These are phyloP conservation scores for Myrica gale DNA, from an alignment of 306 rosid genomes.

Conservation along the genomic window DNA sequence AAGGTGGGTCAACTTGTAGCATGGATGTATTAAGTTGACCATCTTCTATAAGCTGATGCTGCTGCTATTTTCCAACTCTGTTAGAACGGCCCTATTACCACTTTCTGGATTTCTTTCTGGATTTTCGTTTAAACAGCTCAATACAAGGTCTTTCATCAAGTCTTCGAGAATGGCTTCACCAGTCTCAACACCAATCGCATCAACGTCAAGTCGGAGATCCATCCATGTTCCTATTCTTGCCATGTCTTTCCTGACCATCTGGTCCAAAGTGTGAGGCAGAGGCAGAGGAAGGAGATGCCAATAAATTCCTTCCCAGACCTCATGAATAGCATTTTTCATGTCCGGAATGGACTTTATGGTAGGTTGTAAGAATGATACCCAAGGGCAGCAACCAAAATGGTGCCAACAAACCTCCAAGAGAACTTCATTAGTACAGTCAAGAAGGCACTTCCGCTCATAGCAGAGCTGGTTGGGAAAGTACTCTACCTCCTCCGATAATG, in stretches of 20 bases:
- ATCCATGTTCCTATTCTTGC: conserved; percentile 64
- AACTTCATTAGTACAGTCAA: conserved; percentile 67
- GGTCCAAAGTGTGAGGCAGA: conserved; percentile 70
- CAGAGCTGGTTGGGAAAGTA: conserved; percentile 53
- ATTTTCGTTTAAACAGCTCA: conserved; percentile 41
- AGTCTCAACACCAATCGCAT: conserved; percentile 60
- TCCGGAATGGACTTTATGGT: conserved; percentile 44
- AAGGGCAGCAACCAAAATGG: conserved; percentile 55
- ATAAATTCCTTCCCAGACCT: conserved; percentile 64
- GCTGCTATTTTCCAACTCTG: conserved; percentile 34
- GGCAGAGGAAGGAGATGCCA: conserved; percentile 75
- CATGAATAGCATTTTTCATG: conserved; percentile 40
- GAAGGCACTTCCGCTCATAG: conserved; percentile 61
- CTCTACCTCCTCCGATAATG: conserved; percentile 54
- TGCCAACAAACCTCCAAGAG: conserved; percentile 58
- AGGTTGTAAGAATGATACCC: conserved; percentile 50
- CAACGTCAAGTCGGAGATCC: conserved; percentile 67
- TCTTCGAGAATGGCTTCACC: conserved; percentile 75
- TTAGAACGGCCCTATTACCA: conserved; percentile 22
- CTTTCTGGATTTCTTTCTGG: conserved; percentile 29
- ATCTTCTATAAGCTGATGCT: conserved; percentile 33
- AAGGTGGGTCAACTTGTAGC: conserved; percentile 20
- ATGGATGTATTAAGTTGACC: conserved; percentile 26
- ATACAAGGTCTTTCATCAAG: conserved; percentile 64
- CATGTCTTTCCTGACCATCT: conserved; percentile 80